Conservation (phyloP, 2,329 filamentous ascomycete species). For the Cladosporium phlei region DNA sequence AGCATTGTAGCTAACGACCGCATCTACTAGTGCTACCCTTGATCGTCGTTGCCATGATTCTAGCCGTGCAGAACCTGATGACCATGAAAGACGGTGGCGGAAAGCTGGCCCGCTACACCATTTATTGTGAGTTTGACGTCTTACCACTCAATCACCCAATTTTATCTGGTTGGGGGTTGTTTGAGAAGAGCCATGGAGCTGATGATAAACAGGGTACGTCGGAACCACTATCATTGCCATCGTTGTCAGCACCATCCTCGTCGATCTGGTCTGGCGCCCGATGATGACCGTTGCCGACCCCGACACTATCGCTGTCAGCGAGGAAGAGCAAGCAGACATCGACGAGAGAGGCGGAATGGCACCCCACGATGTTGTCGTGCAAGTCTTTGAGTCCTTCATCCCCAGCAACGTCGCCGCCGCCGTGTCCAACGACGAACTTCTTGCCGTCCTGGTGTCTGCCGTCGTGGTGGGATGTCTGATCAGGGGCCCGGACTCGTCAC, state of each 20-base stretch:
- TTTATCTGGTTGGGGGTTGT: too few relatives aligned
- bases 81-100: constrained; percentile 43
- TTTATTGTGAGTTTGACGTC: too few relatives aligned
- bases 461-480: constrained; percentile 47
- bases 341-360: constrained; percentile 34
- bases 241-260: constrained; percentile 44
- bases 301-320: constrained; percentile 26
- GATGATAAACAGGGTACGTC: too few relatives aligned
- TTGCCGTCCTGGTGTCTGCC: constrained; percentile 45
- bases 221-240: constrained; percentile 49
- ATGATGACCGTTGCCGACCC: constrained; percentile 39
- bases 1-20: constrained; percentile 15
- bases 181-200: too few relatives aligned
- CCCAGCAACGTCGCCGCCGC: constrained; percentile 47
- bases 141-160: too few relatives aligned
- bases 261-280: constrained; percentile 45
- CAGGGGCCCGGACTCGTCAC: constrained; percentile 34
- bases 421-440: constrained; percentile 44
- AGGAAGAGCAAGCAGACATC: constrained; percentile 28
- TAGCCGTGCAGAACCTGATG: constrained; percentile 47
- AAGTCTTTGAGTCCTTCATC: constrained; percentile 48
- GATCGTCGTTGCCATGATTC: constrained; percentile 50
- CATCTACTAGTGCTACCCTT: constrained; percentile 43
- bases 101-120: constrained; percentile 45
- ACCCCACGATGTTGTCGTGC: constrained; percentile 43